These are phyloP conservation scores for Puccinia brachypodii DNA, from an alignment of 1,284 basidiomycete species.

Conservation along the genomic window DNA sequence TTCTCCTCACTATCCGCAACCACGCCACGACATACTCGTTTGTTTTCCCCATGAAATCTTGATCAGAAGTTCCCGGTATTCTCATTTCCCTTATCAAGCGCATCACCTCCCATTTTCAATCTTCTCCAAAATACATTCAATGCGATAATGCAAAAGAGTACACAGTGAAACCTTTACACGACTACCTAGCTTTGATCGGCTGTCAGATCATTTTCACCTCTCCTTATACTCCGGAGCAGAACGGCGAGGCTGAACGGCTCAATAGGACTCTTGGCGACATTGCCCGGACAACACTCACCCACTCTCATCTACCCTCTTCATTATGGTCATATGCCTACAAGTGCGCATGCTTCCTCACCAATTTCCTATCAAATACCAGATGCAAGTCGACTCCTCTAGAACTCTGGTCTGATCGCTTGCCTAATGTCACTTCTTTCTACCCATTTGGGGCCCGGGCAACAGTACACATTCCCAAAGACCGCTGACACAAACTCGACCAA, in stretches of 20 bases:
- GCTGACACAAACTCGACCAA: not conserved
- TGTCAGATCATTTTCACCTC: not conserved
- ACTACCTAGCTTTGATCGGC: not conserved
- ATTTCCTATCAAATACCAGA: conserved; percentile 14
- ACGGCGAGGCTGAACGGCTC: conserved; percentile 8
- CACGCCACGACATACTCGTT: too few relatives aligned
- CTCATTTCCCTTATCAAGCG: too few relatives aligned
- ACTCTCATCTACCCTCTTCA: not conserved
- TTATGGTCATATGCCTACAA: conserved; percentile 5
- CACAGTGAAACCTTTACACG: not conserved
- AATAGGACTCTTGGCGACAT: conserved; percentile 12
- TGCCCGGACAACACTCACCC: not conserved
- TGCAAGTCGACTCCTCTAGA: not conserved
- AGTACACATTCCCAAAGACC: conserved; percentile 5
- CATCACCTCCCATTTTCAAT: too few relatives aligned
- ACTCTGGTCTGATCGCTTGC: not conserved
- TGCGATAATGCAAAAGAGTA: too few relatives aligned
- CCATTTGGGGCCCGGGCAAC: not conserved
- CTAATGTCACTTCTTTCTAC: not conserved
- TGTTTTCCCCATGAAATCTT: too few relatives aligned
- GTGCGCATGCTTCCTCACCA: not conserved
- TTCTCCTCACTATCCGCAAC: too few relatives aligned
- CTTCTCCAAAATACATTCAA: too few relatives aligned
- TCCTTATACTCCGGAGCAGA: conserved; percentile 17
- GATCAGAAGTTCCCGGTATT: too few relatives aligned